Evolutionary conservation across 805 yeast genomes (phyloP), one percentile per base, ranked within the genome.

Genomic region (Yamadazyma philogaea): DNA sequence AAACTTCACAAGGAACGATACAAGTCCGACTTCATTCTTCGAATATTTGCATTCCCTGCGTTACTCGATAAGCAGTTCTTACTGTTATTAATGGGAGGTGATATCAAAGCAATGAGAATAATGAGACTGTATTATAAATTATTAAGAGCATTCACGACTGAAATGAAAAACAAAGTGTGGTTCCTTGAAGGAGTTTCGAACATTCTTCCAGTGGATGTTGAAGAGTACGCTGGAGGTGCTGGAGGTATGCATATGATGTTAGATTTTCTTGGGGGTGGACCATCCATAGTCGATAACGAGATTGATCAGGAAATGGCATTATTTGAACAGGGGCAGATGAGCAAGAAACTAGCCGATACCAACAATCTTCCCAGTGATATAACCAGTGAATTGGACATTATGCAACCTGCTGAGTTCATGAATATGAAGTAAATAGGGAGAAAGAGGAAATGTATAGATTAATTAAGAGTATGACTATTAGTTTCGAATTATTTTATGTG

Each of bases 31-130:
- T 90, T 88, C 57, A 87, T 90, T 20, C 64, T 91, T 26, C 67
- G 96, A 37, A 84, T 90, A 12, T 89, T 91, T 69, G 89, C 96
- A 3, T 89, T 90, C 63, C 96, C 97, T 6, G 98, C 97, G 0
- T 64, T 91, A 38, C 68, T 91, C 51, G 97, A 91, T 59, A 85
- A 83, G 59, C 77, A 79, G 16, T 85, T 91, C 51, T 69, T 90
- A 27, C 81, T 86, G 1, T 61, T 88, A 32, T 71, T 91, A 34
- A 85, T 87, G 79, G 77, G 82, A 8, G 95, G 96, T 36, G 97
- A 91, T 62, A 63, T 82, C 26, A 78, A 83, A 38, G 95, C 97
- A 2, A 87, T 87, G 88, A 72, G 95, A 52, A 87, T 91, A 48
- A 87, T 91, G 87, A 72, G 95, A 51, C 83, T 86, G 42, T 90